Percentiles rank a stretch among this genome's conserved stretches.
Conservation (phyloP, 768 basidiomycete species). For the Mycena crocata region DNA sequence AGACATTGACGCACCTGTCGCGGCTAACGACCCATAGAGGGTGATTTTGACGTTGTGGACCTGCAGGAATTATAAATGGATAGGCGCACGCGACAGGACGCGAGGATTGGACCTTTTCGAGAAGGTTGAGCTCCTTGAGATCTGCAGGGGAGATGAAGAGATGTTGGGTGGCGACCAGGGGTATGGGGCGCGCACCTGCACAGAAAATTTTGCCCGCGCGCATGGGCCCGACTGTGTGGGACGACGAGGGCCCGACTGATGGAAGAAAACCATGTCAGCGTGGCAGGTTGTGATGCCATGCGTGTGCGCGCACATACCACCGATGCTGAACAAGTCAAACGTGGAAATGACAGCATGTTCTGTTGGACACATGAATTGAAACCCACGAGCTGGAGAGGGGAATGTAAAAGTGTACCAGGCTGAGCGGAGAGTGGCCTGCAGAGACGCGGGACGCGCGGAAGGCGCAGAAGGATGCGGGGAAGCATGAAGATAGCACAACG, state of each 20-base stretch:
- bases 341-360: constrained; percentile 94
- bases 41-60: constrained; percentile 87
- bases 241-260: constrained; percentile 63
- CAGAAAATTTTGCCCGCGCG: constrained; percentile 88
- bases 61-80: constrained; percentile 46
- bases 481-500: neutral
- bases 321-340: constrained; percentile 93
- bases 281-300: neutral
- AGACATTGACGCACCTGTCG: constrained; percentile 70
- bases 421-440: constrained; percentile 7
- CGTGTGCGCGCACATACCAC: constrained; percentile 61
- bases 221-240: constrained; percentile 74
- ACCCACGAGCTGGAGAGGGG: no score
- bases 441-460: constrained; percentile 3
- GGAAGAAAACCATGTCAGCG: constrained; percentile 17
- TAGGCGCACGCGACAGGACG: constrained; percentile 1
- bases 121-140: constrained; percentile 71
- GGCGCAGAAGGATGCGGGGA: neutral
- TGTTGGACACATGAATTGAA: no score
- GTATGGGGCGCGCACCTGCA: constrained; percentile 1
- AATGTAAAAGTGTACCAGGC: no score
- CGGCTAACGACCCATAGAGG: constrained; percentile 93
- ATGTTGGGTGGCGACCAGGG: neutral
- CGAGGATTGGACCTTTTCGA: constrained; percentile 69
- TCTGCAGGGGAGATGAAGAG: constrained; percentile 49